phyloP scores from a whole-genome alignment of 2,329 filamentous ascomycete genomes.

The Aureobasidium sp. region DNA sequence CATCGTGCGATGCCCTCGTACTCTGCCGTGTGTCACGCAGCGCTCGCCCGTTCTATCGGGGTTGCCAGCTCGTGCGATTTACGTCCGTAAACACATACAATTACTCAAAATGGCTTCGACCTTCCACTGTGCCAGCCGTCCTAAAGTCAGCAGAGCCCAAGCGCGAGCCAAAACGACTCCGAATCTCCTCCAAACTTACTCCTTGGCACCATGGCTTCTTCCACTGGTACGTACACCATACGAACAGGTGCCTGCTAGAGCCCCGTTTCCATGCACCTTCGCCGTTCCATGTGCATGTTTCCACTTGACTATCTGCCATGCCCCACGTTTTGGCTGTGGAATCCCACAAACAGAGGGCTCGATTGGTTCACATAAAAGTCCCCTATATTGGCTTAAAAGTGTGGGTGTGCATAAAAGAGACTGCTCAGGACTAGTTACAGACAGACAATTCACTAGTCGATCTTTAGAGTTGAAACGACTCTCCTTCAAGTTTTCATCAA shows the following conservation, averaged over 20 bases:
- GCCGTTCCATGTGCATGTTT: slow-evolving; percentile 1
- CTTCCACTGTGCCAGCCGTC: neutral
- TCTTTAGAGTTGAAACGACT: neutral
- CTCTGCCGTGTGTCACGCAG: slow-evolving; percentile 1
- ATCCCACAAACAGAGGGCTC: neutral
- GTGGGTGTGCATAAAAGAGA: neutral
- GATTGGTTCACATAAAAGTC: neutral
- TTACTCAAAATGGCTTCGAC: neutral
- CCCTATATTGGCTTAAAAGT: neutral
- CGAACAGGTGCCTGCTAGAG: slow-evolving; percentile 1
- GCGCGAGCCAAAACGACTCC: neutral
- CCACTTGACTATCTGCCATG: neutral
- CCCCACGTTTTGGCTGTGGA: neutral
- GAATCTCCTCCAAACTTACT: neutral
- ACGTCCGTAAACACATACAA: neutral
- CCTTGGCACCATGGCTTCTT: slow-evolving; percentile 1
- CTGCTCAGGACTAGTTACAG: neutral
- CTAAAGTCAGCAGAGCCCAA: slow-evolving; percentile 1
- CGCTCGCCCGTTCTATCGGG: neutral
- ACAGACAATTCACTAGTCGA: neutral
- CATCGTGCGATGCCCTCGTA: neutral
- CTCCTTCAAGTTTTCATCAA: neutral
- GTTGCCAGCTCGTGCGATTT: neutral
- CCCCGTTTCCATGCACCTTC: neutral
- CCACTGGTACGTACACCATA: neutral